Conservation (phyloP, 352 stramenopile genomes). For the Globisporangium nagaii region DNA sequence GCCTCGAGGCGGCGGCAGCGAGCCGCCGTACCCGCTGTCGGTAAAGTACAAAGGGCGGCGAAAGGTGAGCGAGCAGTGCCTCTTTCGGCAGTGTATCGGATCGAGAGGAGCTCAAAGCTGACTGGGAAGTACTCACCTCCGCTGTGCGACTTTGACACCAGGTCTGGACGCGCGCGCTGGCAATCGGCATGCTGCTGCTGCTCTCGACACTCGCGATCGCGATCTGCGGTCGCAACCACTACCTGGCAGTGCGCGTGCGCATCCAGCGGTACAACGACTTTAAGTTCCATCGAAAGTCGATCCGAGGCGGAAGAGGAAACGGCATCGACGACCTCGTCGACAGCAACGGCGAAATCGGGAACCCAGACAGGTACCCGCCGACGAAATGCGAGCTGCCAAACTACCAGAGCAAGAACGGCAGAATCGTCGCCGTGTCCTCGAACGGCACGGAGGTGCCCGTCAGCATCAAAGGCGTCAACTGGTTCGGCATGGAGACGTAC, state of each 20-base stretch:
- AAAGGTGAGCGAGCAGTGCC: too few species aligned
- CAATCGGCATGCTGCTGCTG: background rate
- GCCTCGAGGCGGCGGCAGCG: background rate
- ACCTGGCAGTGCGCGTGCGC: background rate
- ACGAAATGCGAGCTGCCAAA: slow-evolving; percentile 50
- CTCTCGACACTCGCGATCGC: background rate
- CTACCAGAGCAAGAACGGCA: slow-evolving; percentile 57
- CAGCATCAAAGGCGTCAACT: slow-evolving; percentile 38
- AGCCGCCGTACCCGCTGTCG: background rate
- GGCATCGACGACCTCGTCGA: slow-evolving; percentile 24
- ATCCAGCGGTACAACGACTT: slow-evolving; percentile 22
- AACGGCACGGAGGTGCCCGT: slow-evolving; percentile 33
- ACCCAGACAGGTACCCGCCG: slow-evolving; percentile 48
- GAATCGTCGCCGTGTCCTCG: slow-evolving; percentile 33
- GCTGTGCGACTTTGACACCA: too few species aligned
- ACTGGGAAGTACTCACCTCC: too few species aligned
- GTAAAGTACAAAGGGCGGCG: slow-evolving; percentile 7
- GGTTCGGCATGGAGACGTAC: slow-evolving; percentile 37
- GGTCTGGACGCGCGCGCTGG: slow-evolving; percentile 1
- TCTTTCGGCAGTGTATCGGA: too few species aligned
- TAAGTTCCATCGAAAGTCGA: slow-evolving; percentile 21
- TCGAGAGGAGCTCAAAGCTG: too few species aligned
- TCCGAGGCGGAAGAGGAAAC: slow-evolving; percentile 31
- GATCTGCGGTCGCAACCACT: background rate
- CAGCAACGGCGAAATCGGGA: slow-evolving; percentile 47